These are phyloP conservation scores for Henckelia pumila DNA, from an alignment of 257 asterid genomes.

Conservation along the genomic window DNA sequence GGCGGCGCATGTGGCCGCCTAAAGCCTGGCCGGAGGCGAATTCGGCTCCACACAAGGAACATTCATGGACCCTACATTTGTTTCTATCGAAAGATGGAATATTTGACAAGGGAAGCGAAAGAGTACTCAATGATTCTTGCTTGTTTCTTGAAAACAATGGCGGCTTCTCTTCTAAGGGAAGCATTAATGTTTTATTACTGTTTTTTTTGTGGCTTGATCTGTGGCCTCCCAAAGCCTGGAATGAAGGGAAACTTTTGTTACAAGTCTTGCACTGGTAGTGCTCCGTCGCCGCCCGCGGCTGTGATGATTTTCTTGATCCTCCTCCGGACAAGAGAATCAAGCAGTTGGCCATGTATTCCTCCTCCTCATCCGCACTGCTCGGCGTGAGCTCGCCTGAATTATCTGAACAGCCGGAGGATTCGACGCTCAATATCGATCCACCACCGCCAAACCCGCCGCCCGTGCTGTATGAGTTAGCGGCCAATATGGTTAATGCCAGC, in stretches of 20 bases:
- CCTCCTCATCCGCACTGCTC: conserved; percentile 40
- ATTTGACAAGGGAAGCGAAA: conserved; percentile 50
- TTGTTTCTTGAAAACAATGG: conserved; percentile 16
- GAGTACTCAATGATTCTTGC: conserved; percentile 33
- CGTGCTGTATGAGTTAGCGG: conserved; percentile 39
- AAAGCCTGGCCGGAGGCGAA: conserved; percentile 87
- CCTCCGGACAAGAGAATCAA: conserved; percentile 80
- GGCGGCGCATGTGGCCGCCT: conserved; percentile 99
- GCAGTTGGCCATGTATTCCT: conserved; percentile 80
- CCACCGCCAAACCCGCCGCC: conserved; percentile 20
- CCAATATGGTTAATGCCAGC: conserved; percentile 44
- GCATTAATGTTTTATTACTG: conserved; percentile 19
- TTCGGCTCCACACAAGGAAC: conserved; percentile 82
- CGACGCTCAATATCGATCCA: conserved; percentile 10
- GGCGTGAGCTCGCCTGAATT: conserved; percentile 31
- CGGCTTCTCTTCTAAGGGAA: conserved; percentile 26
- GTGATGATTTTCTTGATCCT: conserved; percentile 9
- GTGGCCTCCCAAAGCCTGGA: conserved; percentile 96
- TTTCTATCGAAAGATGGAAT: background rate
- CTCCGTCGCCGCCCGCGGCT: conserved; percentile 28
- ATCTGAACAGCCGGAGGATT: conserved; percentile 13
- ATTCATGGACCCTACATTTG: conserved; percentile 69
- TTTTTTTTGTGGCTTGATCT: conserved; percentile 86
- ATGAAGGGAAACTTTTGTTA: conserved; percentile 59
- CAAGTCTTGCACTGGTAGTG: conserved; percentile 86